Conservation (phyloP, 768 basidiomycete species). For the Auricularia heimuer region DNA sequence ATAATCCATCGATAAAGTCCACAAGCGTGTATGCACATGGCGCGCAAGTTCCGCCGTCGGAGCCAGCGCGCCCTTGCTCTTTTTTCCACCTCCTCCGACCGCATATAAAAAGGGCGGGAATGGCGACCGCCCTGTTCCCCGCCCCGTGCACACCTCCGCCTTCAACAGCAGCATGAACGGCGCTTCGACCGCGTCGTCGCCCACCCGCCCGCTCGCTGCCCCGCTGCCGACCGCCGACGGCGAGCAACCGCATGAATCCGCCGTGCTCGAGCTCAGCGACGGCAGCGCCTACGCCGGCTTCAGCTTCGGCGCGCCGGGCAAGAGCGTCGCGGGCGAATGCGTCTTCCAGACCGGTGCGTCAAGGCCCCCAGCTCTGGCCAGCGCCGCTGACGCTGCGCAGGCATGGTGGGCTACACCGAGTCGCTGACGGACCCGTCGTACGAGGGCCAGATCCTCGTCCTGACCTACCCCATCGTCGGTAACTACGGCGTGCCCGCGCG, state of each 20-base stretch:
- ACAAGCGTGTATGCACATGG: not conserved
- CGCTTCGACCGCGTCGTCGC: not conserved
- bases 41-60: not conserved
- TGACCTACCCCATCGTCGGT: conserved; percentile 94
- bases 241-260: conserved; percentile 30
- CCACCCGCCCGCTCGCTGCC: not conserved
- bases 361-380: too few species aligned
- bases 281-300: conserved; percentile 81
- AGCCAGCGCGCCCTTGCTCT: not conserved
- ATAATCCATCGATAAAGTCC: too few species aligned
- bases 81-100: not conserved
- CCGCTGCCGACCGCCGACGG: not conserved
- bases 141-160: not conserved
- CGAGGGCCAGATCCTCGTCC: conserved; percentile 92
- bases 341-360: conserved; percentile 95
- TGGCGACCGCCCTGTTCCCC: not conserved
- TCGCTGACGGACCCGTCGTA: conserved; percentile 98
- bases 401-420: conserved; percentile 99
- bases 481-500: conserved; percentile 95
- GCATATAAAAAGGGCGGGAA: not conserved
- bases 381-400: conserved; percentile 31
- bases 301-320: conserved; percentile 86
- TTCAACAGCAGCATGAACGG: not conserved
- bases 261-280: conserved; percentile 82
- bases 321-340: conserved; percentile 93